A percentile compares a stretch with the other conserved stretches of the same genome.
phyloP scores from a whole-genome alignment of 129 eudicot genomes.

The Centaurea solstitialis region DNA sequence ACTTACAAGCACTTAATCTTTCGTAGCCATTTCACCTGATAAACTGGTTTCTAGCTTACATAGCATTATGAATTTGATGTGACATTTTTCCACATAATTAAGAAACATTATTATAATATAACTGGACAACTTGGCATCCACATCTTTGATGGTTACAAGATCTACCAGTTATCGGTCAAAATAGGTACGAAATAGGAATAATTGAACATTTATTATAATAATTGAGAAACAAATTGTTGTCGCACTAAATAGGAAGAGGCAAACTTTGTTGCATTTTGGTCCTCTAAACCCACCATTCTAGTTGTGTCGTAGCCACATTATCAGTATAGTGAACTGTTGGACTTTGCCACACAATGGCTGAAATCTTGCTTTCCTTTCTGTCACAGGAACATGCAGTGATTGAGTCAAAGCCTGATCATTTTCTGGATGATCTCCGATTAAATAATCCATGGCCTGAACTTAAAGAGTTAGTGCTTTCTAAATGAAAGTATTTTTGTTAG shows the following conservation, averaged over 20 bases:
- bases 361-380: conserved; percentile 5
- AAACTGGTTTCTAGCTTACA: neutral
- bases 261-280: neutral
- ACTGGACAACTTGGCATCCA: neutral
- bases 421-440: conserved; percentile 89
- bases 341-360: neutral
- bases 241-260: neutral
- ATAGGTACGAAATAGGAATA: neutral
- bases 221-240: neutral
- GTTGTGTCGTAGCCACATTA: conserved; percentile 3
- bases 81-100: neutral
- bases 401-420: conserved; percentile 98
- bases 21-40: neutral
- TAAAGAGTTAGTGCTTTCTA: conserved; percentile 46
- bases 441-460: conserved; percentile 99
- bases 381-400: conserved; percentile 90
- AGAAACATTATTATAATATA: neutral
- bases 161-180: neutral
- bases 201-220: neutral
- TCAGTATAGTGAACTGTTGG: neutral
- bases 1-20: neutral
- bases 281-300: neutral
- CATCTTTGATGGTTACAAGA: neutral
- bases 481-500: neutral
- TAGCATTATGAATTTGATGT: neutral